Base-by-base conservation (phyloP, 2,329 filamentous ascomycete species). In the Zymoseptoria brevis region DNA sequence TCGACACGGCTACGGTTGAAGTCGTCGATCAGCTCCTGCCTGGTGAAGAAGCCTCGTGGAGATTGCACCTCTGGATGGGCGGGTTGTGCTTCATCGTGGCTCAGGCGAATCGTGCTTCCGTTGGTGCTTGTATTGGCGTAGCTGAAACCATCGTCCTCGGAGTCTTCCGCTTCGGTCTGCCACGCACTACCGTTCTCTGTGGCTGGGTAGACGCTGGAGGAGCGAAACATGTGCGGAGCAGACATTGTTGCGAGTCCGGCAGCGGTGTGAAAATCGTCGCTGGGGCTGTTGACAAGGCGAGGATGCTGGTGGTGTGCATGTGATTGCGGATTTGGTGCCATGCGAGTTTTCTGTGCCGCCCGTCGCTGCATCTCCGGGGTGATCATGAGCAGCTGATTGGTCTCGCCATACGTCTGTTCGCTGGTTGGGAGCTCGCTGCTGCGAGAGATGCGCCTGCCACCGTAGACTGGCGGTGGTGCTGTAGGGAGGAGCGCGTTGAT, bases 341-440 rank as follows among this genome's bases (percentile, higher is more conserved):
- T 41, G 11, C 35, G 35, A 45, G 35, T 13, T 45, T 45, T 11
- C 7, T 13, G 16, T 16, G 11, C 35, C 7, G 35, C 35, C 16
- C 35, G 35, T 16, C 35, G 35, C 35, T 45, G 35, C 35, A 51
- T 51, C 41, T 57, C 57, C 6, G 65, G 62, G 4, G 65, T 68
- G 50, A 68, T 64, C 11, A 62, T 57, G 13, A 72, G 66, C 9
- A 72, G 63, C 41, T 68, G 61, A 29, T 64, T 64, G 4, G 70
- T 72, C 11, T 67, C 63, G 9, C 69, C 69, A 52, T 72, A 72
- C 4, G 69, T 71, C 54, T 66, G 68, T 4, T 71, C 67, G 53
- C 60, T 70, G 16, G 66, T 67, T 4, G 66, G 68, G 7, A 69
- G 51, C n/a, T 71, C 69, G 16, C 61, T 65, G 51, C 56, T 60